phyloP scores from a whole-genome alignment of 2,329 filamentous ascomycete genomes.

The Colletotrichum tofieldiae region DNA sequence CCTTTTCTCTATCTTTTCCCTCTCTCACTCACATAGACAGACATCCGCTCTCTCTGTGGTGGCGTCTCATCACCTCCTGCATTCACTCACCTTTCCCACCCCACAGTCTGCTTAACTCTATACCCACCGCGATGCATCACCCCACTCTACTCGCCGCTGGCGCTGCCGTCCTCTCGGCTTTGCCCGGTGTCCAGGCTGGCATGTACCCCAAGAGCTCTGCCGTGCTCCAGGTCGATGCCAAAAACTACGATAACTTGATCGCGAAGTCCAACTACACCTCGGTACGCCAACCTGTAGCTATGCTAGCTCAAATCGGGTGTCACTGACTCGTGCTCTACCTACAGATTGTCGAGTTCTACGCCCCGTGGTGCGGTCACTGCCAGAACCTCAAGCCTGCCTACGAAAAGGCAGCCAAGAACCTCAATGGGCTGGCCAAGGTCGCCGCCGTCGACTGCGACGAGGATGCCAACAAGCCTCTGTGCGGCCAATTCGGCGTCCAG shows the following conservation, averaged over 20 bases:
- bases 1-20: not conserved
- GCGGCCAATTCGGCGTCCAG: slow-evolving; percentile 87
- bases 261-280: slow-evolving; percentile 92
- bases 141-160: slow-evolving; percentile 68
- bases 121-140: slow-evolving; percentile 65
- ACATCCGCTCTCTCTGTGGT: slow-evolving; percentile 2
- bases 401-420: slow-evolving; percentile 91
- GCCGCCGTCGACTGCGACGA: slow-evolving; percentile 97
- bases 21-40: not conserved
- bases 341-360: slow-evolving; percentile 87
- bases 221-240: slow-evolving; percentile 85
- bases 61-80: slow-evolving; percentile 41
- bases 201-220: slow-evolving; percentile 90
- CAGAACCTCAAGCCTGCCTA: slow-evolving; percentile 95
- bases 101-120: slow-evolving; percentile 31
- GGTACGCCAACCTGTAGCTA: slow-evolving; percentile 62
- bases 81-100: slow-evolving; percentile 25
- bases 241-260: slow-evolving; percentile 87
- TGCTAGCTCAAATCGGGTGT: not conserved
- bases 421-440: slow-evolving; percentile 94
- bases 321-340: slow-evolving; percentile 19
- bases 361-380: slow-evolving; percentile 98
- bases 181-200: slow-evolving; percentile 77
- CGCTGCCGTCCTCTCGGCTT: slow-evolving; percentile 75
- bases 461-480: slow-evolving; percentile 90